Base-by-base conservation (phyloP, 768 basidiomycete species). In the Serendipita sp. region DNA sequence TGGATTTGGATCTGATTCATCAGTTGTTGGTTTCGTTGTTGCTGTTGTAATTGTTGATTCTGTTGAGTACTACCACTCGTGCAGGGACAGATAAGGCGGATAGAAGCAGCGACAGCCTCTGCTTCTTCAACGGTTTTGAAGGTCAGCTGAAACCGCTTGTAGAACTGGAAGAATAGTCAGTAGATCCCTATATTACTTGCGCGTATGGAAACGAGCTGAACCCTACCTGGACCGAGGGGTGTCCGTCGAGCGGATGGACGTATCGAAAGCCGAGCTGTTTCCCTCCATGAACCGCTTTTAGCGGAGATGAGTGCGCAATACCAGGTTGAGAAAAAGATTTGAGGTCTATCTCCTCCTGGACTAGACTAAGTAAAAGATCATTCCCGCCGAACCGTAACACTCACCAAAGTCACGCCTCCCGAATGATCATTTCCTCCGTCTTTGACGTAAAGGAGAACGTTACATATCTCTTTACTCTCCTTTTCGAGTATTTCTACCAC, bases 141-240 rank as follows among this genome's bases (percentile, higher is more conserved):
- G 22, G 53, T 58, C 22, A 58, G 53, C n/a, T 58, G 53, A n/a
- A 58, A 58, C 11, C 53, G 53, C 31, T 58, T 58, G 30, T 24
- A 33, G 53, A 24, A 58, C 53, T 58, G 20, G 11, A 5, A 38
- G 14, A 7, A 14, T 7, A 38, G 14, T 38, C 34, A 14, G 34
- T n/a, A n/a, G n/a, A n/a, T n/a, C n/a, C n/a, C n/a, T n/a, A n/a
- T n/a, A n/a, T n/a, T n/a, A n/a, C n/a, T n/a, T n/a, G n/a, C n/a
- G n/a, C n/a, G n/a, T n/a, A n/a, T n/a, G n/a, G n/a, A n/a, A n/a
- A n/a, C n/a, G n/a, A n/a, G n/a, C n/a, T n/a, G n/a, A n/a, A n/a
- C n/a, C 22, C 13, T 58, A 58, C 53, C 53, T 58, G 53, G 24
- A 31, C 11, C 7, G 53, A 58, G 3, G 53, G 5, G 28, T 7